Evolutionary conservation across 495 filamentous ascomycete species (phyloP), one percentile per base, ranked within the genome.

Genomic region (Pseudomonodictys pantanalensis): DNA sequence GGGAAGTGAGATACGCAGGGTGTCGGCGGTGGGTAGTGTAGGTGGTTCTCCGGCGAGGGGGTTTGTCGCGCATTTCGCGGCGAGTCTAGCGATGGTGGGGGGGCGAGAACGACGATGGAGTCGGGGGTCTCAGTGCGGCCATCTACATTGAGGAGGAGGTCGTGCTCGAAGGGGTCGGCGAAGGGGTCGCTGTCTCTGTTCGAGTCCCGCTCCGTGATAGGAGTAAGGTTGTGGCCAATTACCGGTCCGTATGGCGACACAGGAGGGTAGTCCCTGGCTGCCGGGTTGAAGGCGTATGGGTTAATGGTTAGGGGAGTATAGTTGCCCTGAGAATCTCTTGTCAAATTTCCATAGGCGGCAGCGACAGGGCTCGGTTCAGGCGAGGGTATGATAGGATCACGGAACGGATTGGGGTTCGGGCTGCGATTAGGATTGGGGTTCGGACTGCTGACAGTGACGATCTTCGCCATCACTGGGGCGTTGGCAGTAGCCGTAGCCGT

Each of bases 211-310:
- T 30, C 23, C 6, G n/a, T 29, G 23, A 50, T 43, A 24, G 58
- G 20, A 6, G 51, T 25, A 1, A 35, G 17, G 23, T 23, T 4
- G 7, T 26, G 44, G 38, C 38, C 20, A 15, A 41, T 25, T 18
- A 44, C 10, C 3, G 51, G 17, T 18, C 20, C 60, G 26, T 63
- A 63, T 8, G 60, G 60, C 3, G 60, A 63, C 60, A 63, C 52
- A 1, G 52, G 60, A 30, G 60, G 60, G 29, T 57, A 63, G 9
- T 63, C 52, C 18, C 9, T 12, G 24, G 45, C 54, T 17, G 46
- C 46, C 10, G 60, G 30, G 30, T 30, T 51, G 26, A 52, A 46
- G 38, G 45, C 46, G 22, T 58, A 54, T 23, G 54, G 61, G 24
- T 57, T 63, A 46, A 42, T 53, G 12, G 45, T 41, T 1, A 63